Percentiles rank a stretch among this genome's conserved stretches.
Conservation (phyloP, 306 rosid genomes). For the Ochetophila trinervis region DNA sequence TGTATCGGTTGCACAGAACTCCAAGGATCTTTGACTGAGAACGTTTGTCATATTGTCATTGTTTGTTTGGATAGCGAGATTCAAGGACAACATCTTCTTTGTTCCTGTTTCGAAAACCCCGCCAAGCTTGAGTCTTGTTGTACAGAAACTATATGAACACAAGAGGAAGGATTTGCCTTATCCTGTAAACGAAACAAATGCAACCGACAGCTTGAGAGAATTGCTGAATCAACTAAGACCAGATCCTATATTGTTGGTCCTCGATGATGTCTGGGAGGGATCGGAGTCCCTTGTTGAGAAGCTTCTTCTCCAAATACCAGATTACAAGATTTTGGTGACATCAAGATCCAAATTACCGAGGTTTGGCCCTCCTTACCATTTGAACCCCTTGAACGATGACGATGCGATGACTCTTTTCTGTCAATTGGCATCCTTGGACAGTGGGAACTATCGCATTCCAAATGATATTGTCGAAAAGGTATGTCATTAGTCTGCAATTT, state of each 20-base stretch:
- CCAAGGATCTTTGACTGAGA: neutral
- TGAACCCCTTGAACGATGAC: conserved; percentile 34
- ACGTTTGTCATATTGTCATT: neutral
- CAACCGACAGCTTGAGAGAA: neutral
- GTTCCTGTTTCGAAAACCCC: conserved; percentile 36
- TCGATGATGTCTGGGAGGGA: neutral
- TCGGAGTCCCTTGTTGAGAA: conserved; percentile 41
- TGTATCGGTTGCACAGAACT: too few relatives aligned
- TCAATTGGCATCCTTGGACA: conserved; percentile 35
- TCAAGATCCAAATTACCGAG: conserved; percentile 42
- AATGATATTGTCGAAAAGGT: conserved; percentile 44
- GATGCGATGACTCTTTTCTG: conserved; percentile 46
- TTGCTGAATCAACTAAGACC: neutral
- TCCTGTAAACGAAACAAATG: neutral
- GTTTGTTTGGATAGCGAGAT: conserved; percentile 37
- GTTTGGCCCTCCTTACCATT: conserved; percentile 19
- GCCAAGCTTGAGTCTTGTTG: conserved; percentile 35
- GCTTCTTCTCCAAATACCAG: conserved; percentile 28
- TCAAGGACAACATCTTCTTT: conserved; percentile 48
- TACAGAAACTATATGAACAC: conserved; percentile 27
- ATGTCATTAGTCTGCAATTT: conserved; percentile 4
- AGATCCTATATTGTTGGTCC: neutral
- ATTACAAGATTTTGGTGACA: conserved; percentile 56
- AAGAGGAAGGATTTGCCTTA: neutral
- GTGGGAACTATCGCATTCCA: conserved; percentile 21